Conservation (phyloP, 225 moss, liverwort and hornwort genomes). For the Lunularia cruciata region DNA sequence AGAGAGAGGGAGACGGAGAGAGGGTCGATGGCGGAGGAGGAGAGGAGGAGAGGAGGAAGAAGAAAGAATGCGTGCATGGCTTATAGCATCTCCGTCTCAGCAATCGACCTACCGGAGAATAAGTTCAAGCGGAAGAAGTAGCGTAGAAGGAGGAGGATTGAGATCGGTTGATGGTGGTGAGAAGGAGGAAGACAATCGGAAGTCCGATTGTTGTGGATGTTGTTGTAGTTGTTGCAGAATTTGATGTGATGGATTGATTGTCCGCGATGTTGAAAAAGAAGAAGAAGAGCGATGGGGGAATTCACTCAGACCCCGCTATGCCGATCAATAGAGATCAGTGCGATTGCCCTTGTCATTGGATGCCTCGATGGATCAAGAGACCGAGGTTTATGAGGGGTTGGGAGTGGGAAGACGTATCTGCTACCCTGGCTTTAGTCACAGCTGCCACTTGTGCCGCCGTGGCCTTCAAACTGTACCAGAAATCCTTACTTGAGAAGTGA, state of each 20-base stretch:
- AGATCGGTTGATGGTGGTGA: too few relatives aligned
- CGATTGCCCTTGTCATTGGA: slow-evolving; percentile 50
- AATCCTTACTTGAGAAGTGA: slow-evolving; percentile 11
- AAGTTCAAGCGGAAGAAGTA: too few relatives aligned
- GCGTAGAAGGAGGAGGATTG: too few relatives aligned
- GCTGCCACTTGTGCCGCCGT: slow-evolving; percentile 40
- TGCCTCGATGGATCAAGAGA: slow-evolving; percentile 45
- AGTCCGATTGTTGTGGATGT: too few relatives aligned
- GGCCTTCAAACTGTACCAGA: slow-evolving; percentile 41
- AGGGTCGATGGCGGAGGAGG: too few relatives aligned
- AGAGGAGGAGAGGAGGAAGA: too few relatives aligned
- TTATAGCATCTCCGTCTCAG: too few relatives aligned
- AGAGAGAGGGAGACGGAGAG: too few relatives aligned
- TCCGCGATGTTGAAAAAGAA: slow-evolving; percentile 21
- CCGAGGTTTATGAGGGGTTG: slow-evolving; percentile 40
- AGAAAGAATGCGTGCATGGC: too few relatives aligned
- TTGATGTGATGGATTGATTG: neutral
- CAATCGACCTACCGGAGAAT: too few relatives aligned
- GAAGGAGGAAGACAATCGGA: too few relatives aligned
- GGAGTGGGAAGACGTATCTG: slow-evolving; percentile 52
- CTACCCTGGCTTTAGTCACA: slow-evolving; percentile 37
- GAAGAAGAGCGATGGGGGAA: slow-evolving; percentile 2
- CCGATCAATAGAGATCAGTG: slow-evolving; percentile 22
- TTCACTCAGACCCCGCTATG: neutral
- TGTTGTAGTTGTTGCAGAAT: too few relatives aligned